Percentiles rank a stretch among this genome's conserved stretches.
Evolutionary conservation across 1,284 basidiomycete genomes (phyloP).

Genomic region (Rhodofomes roseus): DNA sequence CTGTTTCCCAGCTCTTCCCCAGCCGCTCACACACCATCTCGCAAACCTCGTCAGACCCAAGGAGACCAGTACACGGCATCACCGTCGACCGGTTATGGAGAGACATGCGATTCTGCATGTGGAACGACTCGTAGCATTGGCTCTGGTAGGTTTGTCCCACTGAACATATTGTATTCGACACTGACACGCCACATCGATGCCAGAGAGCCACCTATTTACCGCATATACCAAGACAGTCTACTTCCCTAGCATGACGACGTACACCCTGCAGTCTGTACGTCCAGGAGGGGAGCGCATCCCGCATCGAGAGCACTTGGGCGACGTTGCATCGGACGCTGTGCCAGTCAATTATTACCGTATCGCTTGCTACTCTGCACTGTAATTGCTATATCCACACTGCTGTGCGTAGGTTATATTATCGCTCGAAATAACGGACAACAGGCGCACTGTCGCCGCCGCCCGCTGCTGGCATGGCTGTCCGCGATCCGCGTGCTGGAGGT

Average conservation of each 20-base stretch:
- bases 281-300: neutral
- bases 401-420: conserved; percentile 2
- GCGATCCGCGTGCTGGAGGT: neutral
- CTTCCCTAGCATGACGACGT: neutral
- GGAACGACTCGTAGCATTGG: conserved; percentile 34
- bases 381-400: neutral
- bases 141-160: neutral
- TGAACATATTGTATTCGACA: neutral
- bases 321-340: neutral
- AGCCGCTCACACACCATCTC: conserved; percentile 29
- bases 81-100: conserved; percentile 64
- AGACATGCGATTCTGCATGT: conserved; percentile 61
- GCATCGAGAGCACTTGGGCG: neutral
- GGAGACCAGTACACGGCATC: conserved; percentile 45
- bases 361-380: neutral
- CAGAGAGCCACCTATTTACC: neutral
- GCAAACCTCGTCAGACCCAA: conserved; percentile 27
- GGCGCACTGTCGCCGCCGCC: neutral
- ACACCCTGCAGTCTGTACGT: neutral
- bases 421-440: neutral
- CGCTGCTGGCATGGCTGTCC: too few relatives aligned
- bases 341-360: conserved; percentile 3
- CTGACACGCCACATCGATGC: neutral
- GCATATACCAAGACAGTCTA: neutral
- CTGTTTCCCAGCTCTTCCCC: conserved; percentile 57